Evolutionary conservation across 495 filamentous ascomycete genomes (phyloP), one percentile per base, ranked within the genome.

Genomic region (Penicillium fimorum): DNA sequence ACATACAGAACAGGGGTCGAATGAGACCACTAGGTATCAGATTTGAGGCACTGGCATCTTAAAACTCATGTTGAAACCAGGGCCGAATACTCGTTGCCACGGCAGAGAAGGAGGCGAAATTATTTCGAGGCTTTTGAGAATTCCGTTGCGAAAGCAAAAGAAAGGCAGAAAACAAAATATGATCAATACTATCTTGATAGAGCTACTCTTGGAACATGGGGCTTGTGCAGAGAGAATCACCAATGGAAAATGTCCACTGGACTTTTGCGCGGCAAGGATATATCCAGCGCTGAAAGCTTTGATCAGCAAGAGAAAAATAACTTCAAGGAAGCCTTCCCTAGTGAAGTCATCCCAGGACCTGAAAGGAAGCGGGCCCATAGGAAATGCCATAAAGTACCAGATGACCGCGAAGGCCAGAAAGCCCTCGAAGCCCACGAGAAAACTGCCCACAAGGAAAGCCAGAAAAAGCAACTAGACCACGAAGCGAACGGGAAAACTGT

Each of bases 201-300:
- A 32, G 46, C 27, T 47, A 47, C 17, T 47, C n/a, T 11, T 47
- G 29, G 29, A 47, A n/a, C 46, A 33, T n/a, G 29, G 29, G 17
- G 27, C 27, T 32, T 8, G 4, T 5, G 13, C n/a, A 20, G 46
- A 47, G 4, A 9, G 20, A 20, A 11, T 6, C 2, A n/a, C 7
- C 7, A 13, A 15, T n/a, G 43, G 13, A 22, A 17, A 17, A 17
- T 27, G 24, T 22, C 6, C 24, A 27, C 13, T 27, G 13, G 15
- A n/a, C 15, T 27, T 27, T 13, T 6, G 7, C 1, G 46, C n/a
- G 11, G 29, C 46, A 18, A 12, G 5, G 15, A 18, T 18, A 1
- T 47, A 47, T 4, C 25, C 46, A 2, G 8, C 5, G n/a, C 27
- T 47, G 17, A 18, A 1, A 13, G 4, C 6, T 17, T 30, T 33